Percentiles rank a stretch among this genome's conserved stretches.
phyloP scores from a whole-genome alignment of 2,329 filamentous ascomycete genomes.

The Neoascochyta sp. region DNA sequence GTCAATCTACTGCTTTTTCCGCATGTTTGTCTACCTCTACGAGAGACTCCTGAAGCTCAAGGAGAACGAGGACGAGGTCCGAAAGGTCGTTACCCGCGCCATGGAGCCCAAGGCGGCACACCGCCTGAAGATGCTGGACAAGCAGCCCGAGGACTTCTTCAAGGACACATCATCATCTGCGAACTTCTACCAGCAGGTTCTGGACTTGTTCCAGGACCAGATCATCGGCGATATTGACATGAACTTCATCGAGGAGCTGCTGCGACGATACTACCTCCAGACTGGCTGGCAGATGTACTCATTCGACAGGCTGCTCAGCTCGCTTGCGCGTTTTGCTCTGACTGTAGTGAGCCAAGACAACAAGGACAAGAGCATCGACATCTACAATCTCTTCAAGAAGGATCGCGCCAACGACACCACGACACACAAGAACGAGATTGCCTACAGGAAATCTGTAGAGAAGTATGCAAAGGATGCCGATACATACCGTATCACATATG shows the following conservation, averaged over 20 bases:
- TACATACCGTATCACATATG: conserved; percentile 84
- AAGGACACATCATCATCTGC: conserved; percentile 57
- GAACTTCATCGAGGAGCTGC: conserved; percentile 78
- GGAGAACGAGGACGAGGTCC: conserved; percentile 68
- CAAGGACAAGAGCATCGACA: conserved; percentile 90
- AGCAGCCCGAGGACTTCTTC: conserved; percentile 72
- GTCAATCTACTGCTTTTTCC: conserved; percentile 91
- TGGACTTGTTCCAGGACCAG: conserved; percentile 82
- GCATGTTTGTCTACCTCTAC: conserved; percentile 88
- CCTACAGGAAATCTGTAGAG: conserved; percentile 86
- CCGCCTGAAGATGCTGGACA: conserved; percentile 78
- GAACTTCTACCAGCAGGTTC: conserved; percentile 79
- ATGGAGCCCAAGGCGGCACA: conserved; percentile 75
- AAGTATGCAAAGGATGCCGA: conserved; percentile 91
- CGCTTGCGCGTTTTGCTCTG: conserved; percentile 74
- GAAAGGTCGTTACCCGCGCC: conserved; percentile 68
- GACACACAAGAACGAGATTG: conserved; percentile 84
- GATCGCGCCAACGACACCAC: conserved; percentile 80
- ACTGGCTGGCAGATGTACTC: conserved; percentile 93
- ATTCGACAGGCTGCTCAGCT: conserved; percentile 80
- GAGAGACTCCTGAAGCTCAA: conserved; percentile 80
- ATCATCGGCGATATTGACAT: conserved; percentile 80
- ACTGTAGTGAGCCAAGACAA: conserved; percentile 80
- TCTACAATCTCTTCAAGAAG: conserved; percentile 80
- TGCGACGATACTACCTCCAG: conserved; percentile 87